Evolutionary conservation across 2,329 filamentous ascomycete genomes (phyloP), one percentile per base, ranked within the genome.

Genomic region (Talaromyces sp.): DNA sequence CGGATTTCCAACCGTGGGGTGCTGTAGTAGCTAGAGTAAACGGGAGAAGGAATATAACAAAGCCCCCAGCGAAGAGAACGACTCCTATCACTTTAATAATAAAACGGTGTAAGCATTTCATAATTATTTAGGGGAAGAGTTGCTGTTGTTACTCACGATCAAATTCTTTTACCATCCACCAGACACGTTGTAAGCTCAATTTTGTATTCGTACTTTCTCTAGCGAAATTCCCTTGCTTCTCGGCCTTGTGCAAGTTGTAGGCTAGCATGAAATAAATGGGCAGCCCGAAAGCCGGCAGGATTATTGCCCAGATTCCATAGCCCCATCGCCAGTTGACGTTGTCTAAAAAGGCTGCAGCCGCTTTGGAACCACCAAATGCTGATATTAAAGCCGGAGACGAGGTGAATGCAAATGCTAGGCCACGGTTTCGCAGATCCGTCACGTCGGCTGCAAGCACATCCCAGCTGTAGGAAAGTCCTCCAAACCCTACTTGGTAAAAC

Each of bases 371-470:
- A 67, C 69, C 44, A 84, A 70, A 68, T 71, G 75, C 59, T 18
- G 44, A 79, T 28, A 75, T 73, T 57, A 84, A 76, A 34, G 72
- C 75, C 0, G 81, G 86, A 0, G 85, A 85, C 9, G 75, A 78
- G 27, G 81, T 78, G 63, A 87, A 81, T 0, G 85, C 85, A 60
- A 84, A 81, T 67, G 85, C 81, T 59, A 88, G 78, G 12, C 80
- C 82, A 68, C 87, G 77, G 66, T 87, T 86, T 61, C 79, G 79
- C 47, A 89, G 76, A 2, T 77, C 77, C 0, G 87, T 85, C 0
- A 85, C 87, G 66, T 89, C 87, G 28, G 86, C 83, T 56, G 86
- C 79, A 68, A 88, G 83, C 51, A 89, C 79, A 57, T 78, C 79
- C 1, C 87, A 69, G 30, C 79, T 80, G 68, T 85, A 88, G 27